phyloP scores from a whole-genome alignment of 2,329 filamentous ascomycete genomes.

The Aspergillus felis region DNA sequence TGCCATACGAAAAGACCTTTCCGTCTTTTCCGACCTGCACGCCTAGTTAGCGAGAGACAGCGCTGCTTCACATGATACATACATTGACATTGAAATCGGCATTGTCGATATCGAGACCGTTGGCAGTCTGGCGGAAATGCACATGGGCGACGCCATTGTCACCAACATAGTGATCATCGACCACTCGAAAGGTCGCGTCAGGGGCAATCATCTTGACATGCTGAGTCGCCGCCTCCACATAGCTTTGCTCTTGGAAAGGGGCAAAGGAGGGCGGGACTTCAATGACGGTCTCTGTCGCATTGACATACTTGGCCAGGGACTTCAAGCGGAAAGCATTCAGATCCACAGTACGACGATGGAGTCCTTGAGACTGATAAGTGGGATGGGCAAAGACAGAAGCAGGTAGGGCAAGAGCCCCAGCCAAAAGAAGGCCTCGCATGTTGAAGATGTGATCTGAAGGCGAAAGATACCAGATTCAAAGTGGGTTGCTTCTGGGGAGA shows the following conservation, averaged over 20 bases:
- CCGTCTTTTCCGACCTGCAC: constrained; percentile 11
- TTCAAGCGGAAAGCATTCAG: constrained; percentile 6
- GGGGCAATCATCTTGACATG: constrained; percentile 4
- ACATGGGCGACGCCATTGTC: constrained; percentile 14
- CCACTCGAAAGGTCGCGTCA: constrained; percentile 6
- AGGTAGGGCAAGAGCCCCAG: constrained; percentile 5
- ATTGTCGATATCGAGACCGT: constrained; percentile 15
- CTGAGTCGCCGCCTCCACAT: constrained; percentile 5
- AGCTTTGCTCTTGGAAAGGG: constrained; percentile 1
- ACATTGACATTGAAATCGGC: constrained; percentile 17
- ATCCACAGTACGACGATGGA: constrained; percentile 5
- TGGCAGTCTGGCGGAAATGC: constrained; percentile 10
- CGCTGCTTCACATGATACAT: background rate
- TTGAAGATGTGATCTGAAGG: background rate
- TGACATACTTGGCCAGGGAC: constrained; percentile 1
- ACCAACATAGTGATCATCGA: constrained; percentile 14
- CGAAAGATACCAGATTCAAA: background rate
- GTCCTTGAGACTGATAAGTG: background rate
- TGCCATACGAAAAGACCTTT: constrained; percentile 13
- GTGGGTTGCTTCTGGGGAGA: background rate
- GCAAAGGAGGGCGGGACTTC: background rate
- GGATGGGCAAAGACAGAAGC: constrained; percentile 4
- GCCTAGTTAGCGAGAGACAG: background rate
- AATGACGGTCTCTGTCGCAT: background rate
- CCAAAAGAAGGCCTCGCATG: constrained; percentile 6